These are phyloP conservation scores for Lachnellula willkommii DNA, from an alignment of 2,329 filamentous ascomycete genomes.

Conservation along the genomic window DNA sequence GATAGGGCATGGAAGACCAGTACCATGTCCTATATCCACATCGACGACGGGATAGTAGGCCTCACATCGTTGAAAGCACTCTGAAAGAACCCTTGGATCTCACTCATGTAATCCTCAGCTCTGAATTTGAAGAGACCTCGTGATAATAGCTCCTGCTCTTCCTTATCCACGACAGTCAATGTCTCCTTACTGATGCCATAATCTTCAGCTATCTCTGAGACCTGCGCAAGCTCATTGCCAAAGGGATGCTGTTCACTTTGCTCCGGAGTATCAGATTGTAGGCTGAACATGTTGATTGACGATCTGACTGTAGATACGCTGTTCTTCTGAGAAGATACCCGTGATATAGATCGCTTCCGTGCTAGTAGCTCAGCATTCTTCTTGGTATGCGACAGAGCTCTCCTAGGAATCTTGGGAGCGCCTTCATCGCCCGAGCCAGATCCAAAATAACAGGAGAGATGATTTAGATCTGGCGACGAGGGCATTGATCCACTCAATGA, in stretches of 20 bases:
- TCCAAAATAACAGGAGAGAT: slow-evolving; percentile 62
- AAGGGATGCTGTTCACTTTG: slow-evolving; percentile 63
- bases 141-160: slow-evolving; percentile 63
- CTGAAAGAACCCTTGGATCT: slow-evolving; percentile 61
- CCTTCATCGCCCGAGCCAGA: slow-evolving; percentile 37
- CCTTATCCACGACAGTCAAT: slow-evolving; percentile 62
- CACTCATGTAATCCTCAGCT: slow-evolving; percentile 76
- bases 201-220: slow-evolving; percentile 89
- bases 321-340: slow-evolving; percentile 53
- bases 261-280: slow-evolving; percentile 32
- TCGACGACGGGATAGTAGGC: slow-evolving; percentile 18
- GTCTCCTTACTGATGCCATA: slow-evolving; percentile 56
- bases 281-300: slow-evolving; percentile 35
- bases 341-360: slow-evolving; percentile 60
- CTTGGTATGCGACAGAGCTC: slow-evolving; percentile 85
- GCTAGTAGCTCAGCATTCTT: slow-evolving; percentile 72
- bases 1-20: slow-evolving; percentile 16
- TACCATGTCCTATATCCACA: slow-evolving; percentile 29
- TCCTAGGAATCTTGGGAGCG: slow-evolving; percentile 63
- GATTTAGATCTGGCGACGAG: slow-evolving; percentile 56
- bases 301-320: slow-evolving; percentile 53
- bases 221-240: slow-evolving; percentile 81
- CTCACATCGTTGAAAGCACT: slow-evolving; percentile 25
- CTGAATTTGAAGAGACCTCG: slow-evolving; percentile 68
- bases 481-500: slow-evolving; percentile 38